phyloP scores from a whole-genome alignment of 257 asterid genomes.

The Ballota nigra region DNA sequence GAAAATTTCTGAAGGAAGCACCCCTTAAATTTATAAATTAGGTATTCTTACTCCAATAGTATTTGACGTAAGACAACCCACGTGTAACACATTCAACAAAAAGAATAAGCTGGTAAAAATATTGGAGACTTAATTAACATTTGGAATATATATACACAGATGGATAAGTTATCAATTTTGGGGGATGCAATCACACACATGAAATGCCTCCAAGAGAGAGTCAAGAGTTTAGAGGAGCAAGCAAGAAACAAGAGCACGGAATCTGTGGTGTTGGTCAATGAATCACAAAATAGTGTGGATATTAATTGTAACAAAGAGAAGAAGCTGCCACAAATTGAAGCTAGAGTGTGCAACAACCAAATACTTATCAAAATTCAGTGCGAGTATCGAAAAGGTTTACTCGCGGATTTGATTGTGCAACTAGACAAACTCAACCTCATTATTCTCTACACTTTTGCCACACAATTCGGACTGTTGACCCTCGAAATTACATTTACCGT shows the following conservation, averaged over 20 bases:
- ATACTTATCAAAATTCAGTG: not conserved
- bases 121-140: too few species aligned
- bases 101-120: too few species aligned
- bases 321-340: not conserved
- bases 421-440: slow-evolving; percentile 40
- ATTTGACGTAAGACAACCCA: too few species aligned
- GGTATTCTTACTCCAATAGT: too few species aligned
- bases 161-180: slow-evolving; percentile 41
- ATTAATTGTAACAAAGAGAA: too few species aligned
- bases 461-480: slow-evolving; percentile 25
- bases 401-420: slow-evolving; percentile 25
- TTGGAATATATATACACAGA: not conserved
- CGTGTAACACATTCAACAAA: too few species aligned
- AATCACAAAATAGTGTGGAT: too few species aligned
- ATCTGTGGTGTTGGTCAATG: not conserved
- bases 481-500: slow-evolving; percentile 28
- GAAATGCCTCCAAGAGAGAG: slow-evolving; percentile 37
- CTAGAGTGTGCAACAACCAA: not conserved
- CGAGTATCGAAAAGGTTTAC: slow-evolving; percentile 19
- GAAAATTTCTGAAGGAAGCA: too few species aligned
- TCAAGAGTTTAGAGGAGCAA: slow-evolving; percentile 33
- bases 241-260: not conserved
- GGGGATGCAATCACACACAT: slow-evolving; percentile 34
- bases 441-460: slow-evolving; percentile 27
- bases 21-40: too few species aligned